phyloP scores from a whole-genome alignment of 768 basidiomycete genomes.

The Macrolepiota fuliginosa region DNA sequence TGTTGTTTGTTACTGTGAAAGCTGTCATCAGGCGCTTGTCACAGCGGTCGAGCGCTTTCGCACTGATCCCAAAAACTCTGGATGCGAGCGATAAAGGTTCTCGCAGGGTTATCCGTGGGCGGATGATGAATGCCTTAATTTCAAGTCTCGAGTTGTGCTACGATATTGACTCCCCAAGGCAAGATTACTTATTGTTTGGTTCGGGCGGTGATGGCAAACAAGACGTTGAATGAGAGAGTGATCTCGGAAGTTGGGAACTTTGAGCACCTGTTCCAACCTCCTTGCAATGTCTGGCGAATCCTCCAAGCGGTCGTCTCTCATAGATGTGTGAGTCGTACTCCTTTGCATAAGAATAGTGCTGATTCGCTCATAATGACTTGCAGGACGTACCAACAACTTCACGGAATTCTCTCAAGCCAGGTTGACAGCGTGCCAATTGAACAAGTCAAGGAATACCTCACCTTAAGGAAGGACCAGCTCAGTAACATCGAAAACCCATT shows the following conservation, averaged over 20 bases:
- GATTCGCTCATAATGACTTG: not conserved
- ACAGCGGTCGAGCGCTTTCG: not conserved
- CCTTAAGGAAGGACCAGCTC: constrained; percentile 55
- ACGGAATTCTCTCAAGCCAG: constrained; percentile 48
- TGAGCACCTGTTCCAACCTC: not conserved
- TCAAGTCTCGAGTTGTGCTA: not conserved
- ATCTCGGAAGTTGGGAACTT: not conserved
- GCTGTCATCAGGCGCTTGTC: not conserved
- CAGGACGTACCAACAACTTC: constrained; percentile 65
- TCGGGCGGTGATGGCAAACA: not conserved
- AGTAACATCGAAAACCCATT: constrained; percentile 53
- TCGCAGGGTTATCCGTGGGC: not conserved
- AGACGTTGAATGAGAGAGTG: not conserved
- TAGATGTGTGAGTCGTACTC: constrained; percentile 16
- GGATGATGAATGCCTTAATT: not conserved
- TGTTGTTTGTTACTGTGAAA: not conserved
- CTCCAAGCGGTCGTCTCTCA: constrained; percentile 15
- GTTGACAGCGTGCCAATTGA: constrained; percentile 57
- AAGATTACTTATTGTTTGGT: not conserved
- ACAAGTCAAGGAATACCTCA: constrained; percentile 57
- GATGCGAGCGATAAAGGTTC: not conserved
- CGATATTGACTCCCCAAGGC: not conserved
- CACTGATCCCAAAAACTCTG: not conserved
- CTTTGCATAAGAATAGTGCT: not conserved
- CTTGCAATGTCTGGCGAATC: constrained; percentile 14